These are phyloP conservation scores for Backusella liffmaniae DNA, from an alignment of 192 early-diverging fungal species.

Conservation along the genomic window DNA sequence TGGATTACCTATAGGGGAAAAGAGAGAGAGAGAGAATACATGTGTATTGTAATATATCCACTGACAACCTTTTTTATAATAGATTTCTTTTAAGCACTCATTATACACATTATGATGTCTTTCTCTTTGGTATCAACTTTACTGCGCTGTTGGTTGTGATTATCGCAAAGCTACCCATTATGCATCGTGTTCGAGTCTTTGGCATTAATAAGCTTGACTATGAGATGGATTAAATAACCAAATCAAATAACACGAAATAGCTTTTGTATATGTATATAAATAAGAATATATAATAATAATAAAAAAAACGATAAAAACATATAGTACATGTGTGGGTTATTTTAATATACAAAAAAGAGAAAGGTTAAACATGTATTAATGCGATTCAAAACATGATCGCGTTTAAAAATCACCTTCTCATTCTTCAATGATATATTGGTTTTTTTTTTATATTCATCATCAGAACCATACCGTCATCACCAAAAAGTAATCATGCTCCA, in stretches of 20 bases:
- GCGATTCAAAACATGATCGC: too few relatives aligned
- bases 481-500: too few relatives aligned
- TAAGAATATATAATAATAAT: neutral
- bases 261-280: neutral
- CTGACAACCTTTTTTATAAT: neutral
- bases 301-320: neutral
- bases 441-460: too few relatives aligned
- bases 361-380: too few relatives aligned
- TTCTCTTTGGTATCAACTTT: constrained; percentile 92
- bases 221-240: constrained; percentile 15
- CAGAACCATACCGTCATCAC: too few relatives aligned
- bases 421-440: too few relatives aligned
- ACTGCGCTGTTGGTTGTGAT: constrained; percentile 78
- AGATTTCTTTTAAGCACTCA: constrained; percentile 93
- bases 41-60: neutral
- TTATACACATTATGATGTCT: constrained; percentile 92
- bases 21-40: neutral
- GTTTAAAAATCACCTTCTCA: too few relatives aligned
- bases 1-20: neutral
- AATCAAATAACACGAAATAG: neutral
- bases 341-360: too few relatives aligned
- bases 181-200: constrained; percentile 92
- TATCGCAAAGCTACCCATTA: constrained; percentile 88
- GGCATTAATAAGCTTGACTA: constrained; percentile 69
- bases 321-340: too few relatives aligned